Conservation (phyloP, 2,329 filamentous ascomycete species). For the Huntiella moniliformis region DNA sequence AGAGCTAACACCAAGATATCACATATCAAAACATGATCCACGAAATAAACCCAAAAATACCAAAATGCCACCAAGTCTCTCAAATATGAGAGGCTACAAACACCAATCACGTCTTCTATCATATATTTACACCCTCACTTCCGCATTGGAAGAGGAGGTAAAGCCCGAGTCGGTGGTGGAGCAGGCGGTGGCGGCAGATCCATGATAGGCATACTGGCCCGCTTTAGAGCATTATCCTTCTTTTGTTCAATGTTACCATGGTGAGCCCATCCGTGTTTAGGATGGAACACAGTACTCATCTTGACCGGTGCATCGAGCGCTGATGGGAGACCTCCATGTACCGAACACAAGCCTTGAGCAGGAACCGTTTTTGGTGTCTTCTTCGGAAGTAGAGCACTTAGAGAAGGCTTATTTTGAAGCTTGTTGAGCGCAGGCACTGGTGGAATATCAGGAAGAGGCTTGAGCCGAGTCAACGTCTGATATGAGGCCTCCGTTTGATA, state of each 20-base stretch:
- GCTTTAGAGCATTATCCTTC: slow-evolving; percentile 14
- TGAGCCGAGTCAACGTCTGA: not conserved
- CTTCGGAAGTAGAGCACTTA: slow-evolving; percentile 4
- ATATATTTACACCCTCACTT: not conserved
- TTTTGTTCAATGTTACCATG: not conserved
- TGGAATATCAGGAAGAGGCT: not conserved
- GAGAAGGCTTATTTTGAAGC: slow-evolving; percentile 2
- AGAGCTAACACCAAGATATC: too few species aligned
- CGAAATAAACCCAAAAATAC: too few species aligned
- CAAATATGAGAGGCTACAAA: too few species aligned
- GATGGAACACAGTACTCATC: not conserved
- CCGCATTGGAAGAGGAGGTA: slow-evolving; percentile 32
- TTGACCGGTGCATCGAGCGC: not conserved
- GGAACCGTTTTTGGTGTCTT: not conserved
- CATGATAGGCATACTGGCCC: slow-evolving; percentile 31
- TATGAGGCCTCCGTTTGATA: not conserved
- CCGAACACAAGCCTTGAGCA: slow-evolving; percentile 2
- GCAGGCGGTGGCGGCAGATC: slow-evolving; percentile 30
- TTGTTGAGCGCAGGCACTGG: not conserved
- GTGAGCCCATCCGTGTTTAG: not conserved
- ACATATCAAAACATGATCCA: too few species aligned
- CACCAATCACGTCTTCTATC: too few species aligned
- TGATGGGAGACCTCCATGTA: slow-evolving; percentile 2
- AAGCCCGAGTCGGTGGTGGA: slow-evolving; percentile 34
- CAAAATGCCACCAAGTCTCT: too few species aligned